Conservation (phyloP, 2,329 filamentous ascomycete genomes). For the Thelonectria blattea region DNA sequence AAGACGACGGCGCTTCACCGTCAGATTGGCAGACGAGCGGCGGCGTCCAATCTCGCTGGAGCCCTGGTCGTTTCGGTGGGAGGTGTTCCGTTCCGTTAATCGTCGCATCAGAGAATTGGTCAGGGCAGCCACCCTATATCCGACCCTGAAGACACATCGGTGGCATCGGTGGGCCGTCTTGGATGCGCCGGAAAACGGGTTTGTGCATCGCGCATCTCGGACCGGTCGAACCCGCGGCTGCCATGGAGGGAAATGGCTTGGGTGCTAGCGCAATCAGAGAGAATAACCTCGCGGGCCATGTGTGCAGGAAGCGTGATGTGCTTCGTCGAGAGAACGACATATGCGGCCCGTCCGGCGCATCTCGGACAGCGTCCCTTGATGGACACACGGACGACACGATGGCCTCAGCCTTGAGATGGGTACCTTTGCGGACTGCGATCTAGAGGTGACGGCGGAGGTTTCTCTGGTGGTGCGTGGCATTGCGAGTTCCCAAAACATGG, state of each 20-base stretch:
- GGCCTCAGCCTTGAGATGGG: constrained; percentile 9
- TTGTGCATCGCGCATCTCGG: constrained; percentile 14
- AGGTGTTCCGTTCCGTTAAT: constrained; percentile 1
- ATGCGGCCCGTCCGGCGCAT: constrained; percentile 27
- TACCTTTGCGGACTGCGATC: neutral
- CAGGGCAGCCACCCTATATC: neutral
- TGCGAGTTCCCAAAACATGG: neutral
- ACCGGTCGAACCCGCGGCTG: constrained; percentile 22
- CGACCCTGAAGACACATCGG: neutral
- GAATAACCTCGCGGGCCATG: constrained; percentile 6
- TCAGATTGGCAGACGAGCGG: constrained; percentile 1
- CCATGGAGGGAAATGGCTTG: constrained; percentile 15
- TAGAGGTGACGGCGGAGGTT: no score
- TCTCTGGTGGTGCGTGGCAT: neutral
- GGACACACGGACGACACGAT: neutral
- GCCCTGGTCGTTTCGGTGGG: constrained; percentile 2
- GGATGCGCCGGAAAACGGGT: constrained; percentile 13
- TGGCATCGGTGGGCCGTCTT: constrained; percentile 6
- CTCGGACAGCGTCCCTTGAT: constrained; percentile 24
- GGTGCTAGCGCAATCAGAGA: constrained; percentile 12
- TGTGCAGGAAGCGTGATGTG: constrained; percentile 3
- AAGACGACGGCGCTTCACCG: constrained; percentile 24
- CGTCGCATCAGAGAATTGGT: neutral
- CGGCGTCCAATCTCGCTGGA: constrained; percentile 19
- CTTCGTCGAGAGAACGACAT: constrained; percentile 3